These are phyloP conservation scores for Citrus maxima DNA, from an alignment of 345 rosid genomes.

Conservation along the genomic window DNA sequence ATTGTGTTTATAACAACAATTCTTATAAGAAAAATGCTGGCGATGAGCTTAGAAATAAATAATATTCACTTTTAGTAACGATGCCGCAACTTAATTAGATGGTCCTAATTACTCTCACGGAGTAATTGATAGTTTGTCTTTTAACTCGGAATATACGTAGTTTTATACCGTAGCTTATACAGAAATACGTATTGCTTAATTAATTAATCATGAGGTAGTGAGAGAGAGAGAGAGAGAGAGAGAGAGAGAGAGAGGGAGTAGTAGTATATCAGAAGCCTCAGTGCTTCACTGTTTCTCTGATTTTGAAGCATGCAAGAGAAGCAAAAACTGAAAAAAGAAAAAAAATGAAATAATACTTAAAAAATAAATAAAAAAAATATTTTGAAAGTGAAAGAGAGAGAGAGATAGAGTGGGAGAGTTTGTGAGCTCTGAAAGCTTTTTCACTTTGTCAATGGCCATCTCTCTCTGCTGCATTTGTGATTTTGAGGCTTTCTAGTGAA, in stretches of 20 bases:
- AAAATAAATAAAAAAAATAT: neutral
- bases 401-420: neutral
- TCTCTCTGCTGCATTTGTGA: slow-evolving; percentile 23
- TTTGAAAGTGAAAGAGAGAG: neutral
- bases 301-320: slow-evolving; percentile 34
- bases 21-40: no score
- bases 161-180: slow-evolving; percentile 5
- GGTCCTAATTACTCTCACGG: slow-evolving; percentile 1
- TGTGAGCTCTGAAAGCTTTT: slow-evolving; percentile 2
- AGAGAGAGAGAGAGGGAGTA: neutral
- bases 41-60: neutral
- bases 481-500: slow-evolving; percentile 6
- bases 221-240: neutral
- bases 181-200: slow-evolving; percentile 20
- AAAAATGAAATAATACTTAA: neutral
- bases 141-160: slow-evolving; percentile 18
- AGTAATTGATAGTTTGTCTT: neutral
- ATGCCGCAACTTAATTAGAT: neutral
- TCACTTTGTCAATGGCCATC: slow-evolving; percentile 7
- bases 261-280: slow-evolving; percentile 34
- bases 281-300: slow-evolving; percentile 29
- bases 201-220: slow-evolving; percentile 28
- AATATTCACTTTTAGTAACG: neutral
- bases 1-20: no score
- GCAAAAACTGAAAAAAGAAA: neutral